These are phyloP conservation scores for Blastobotrys malaysiensis DNA, from an alignment of 1,139 yeast genomes.

Conservation along the genomic window DNA sequence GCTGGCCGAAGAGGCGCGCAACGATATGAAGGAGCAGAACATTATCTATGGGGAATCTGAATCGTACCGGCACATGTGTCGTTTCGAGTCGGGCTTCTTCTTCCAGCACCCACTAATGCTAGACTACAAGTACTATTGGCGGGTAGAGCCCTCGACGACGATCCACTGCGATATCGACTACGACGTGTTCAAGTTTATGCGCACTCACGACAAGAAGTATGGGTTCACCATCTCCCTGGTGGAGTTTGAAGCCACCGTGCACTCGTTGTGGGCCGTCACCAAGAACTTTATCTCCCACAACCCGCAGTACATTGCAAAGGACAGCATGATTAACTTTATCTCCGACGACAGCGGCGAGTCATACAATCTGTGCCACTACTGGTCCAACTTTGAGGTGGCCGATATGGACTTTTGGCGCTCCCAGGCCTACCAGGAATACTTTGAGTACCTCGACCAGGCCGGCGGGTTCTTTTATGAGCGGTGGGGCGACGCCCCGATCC, in stretches of 20 bases:
- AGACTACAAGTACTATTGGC: conserved; percentile 84
- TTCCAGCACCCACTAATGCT: conserved; percentile 67
- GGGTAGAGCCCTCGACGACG: conserved; percentile 84
- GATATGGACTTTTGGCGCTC: conserved; percentile 69
- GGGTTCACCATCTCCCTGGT: conserved; percentile 78
- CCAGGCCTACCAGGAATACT: conserved; percentile 61
- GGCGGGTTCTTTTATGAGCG: conserved; percentile 91
- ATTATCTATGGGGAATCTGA: conserved; percentile 63
- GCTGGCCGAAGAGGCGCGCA: conserved; percentile 49
- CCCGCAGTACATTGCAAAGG: conserved; percentile 59
- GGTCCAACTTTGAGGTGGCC: conserved; percentile 85
- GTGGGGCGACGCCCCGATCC: conserved; percentile 94
- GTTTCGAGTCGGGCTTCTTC: conserved; percentile 87
- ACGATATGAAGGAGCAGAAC: conserved; percentile 40
- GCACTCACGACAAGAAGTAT: conserved; percentile 64
- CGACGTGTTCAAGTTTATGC: conserved; percentile 78
- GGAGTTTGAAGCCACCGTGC: conserved; percentile 72
- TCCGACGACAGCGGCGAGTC: conserved; percentile 52
- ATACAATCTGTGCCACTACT: conserved; percentile 78
- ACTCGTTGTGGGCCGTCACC: conserved; percentile 77
- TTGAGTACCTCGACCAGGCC: conserved; percentile 63
- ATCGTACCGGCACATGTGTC: conserved; percentile 81
- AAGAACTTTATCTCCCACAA: conserved; percentile 56
- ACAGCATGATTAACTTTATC: conserved; percentile 68
- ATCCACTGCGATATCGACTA: conserved; percentile 76